phyloP scores from a whole-genome alignment of 306 rosid genomes.

The Glycyrrhiza uralensis region DNA sequence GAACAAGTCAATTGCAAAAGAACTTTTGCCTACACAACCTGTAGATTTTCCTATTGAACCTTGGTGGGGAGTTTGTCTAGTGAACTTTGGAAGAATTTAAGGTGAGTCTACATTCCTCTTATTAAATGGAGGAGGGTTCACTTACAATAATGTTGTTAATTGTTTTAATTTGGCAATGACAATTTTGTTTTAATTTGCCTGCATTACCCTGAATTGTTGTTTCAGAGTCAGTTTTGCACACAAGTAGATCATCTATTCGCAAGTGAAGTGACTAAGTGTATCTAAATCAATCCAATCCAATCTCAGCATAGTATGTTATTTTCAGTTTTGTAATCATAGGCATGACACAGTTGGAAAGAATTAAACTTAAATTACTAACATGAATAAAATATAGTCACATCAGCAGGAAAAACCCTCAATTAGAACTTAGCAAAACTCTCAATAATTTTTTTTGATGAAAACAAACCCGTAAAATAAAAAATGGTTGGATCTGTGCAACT shows the following conservation, averaged over 20 bases:
- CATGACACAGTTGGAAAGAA: not conserved
- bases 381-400: not conserved
- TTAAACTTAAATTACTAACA: not conserved
- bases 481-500: too few relatives aligned
- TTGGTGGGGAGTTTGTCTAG: constrained; percentile 99
- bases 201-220: too few relatives aligned
- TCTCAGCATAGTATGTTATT: not conserved
- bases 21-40: constrained; percentile 84
- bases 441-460: too few relatives aligned
- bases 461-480: too few relatives aligned
- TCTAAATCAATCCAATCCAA: not conserved
- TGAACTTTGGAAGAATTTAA: constrained; percentile 98
- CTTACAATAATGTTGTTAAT: constrained; percentile 10
- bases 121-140: not conserved
- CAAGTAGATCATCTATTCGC: not conserved
- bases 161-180: constrained; percentile 1
- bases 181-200: too few relatives aligned
- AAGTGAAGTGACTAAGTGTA: not conserved
- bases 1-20: constrained; percentile 98
- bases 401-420: not conserved
- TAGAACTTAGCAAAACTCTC: not conserved
- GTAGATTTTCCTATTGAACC: constrained; percentile 92
- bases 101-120: constrained; percentile 48
- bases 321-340: not conserved
- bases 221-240: constrained; percentile 3